Conservation (phyloP, 2,329 filamentous ascomycete species). For the Colletotrichum siamense region DNA sequence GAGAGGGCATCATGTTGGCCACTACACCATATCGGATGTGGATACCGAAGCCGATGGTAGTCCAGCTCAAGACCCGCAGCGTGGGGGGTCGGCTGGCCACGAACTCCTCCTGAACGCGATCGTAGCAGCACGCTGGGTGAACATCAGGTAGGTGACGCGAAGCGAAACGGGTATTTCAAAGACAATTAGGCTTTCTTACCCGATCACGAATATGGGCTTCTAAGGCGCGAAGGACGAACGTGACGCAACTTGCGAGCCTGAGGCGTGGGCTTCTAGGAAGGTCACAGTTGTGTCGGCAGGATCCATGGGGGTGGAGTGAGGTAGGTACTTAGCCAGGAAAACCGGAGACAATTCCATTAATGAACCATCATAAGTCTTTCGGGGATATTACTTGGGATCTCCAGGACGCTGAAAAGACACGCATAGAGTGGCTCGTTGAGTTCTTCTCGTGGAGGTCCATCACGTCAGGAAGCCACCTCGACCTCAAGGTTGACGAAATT, state of each 20-base stretch:
- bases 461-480: not conserved
- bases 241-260: not conserved
- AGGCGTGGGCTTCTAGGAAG: not conserved
- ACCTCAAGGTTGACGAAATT: not conserved
- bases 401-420: not conserved
- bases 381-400: not conserved
- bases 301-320: not conserved
- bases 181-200: not conserved
- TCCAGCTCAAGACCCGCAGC: not conserved
- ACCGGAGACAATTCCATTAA: accelerated
- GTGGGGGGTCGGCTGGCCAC: not conserved
- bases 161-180: not conserved
- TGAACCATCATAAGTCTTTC: not conserved
- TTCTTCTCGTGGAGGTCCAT: not conserved
- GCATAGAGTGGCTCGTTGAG: not conserved
- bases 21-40: slow-evolving; percentile 15
- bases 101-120: not conserved
- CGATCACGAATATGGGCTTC: not conserved
- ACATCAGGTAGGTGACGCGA: not conserved
- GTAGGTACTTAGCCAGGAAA: not conserved
- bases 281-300: not conserved
- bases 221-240: not conserved
- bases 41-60: accelerated
- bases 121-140: not conserved
- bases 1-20: slow-evolving; percentile 17